Evolutionary conservation across 345 rosid genomes (phyloP), one percentile per base, ranked within the genome.

Genomic region (Erodium maritimum): DNA sequence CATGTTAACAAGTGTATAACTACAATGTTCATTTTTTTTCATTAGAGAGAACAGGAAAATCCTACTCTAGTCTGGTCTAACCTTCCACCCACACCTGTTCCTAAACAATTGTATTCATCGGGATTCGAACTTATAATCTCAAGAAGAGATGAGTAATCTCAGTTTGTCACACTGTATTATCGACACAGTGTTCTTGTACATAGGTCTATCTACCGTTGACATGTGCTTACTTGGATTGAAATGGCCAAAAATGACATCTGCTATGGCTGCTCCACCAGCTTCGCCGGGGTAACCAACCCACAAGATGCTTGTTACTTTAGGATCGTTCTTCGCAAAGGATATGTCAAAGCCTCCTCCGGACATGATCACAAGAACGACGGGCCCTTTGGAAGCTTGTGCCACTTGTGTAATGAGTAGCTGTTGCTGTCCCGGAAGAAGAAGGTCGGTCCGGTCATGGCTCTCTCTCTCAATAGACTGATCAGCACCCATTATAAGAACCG

Each of bases 261-360:
- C 94, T 19, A 89, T 80, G 50, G 97, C 95, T 17, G 79, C 83
- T 6, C 99, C 99, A 3, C 99, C 99, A 2, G 91, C 94, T 78
- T 93, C 79, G 1, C 96, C 99, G 0, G 96, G 99, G 70, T 86
- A 89, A 20, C 96, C 96, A 58, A 87, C 94, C 96, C 99, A 93
- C 21, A 93, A 58, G 21, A 93, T 93, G 75, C 87, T 79, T 17
- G 79, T 71, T 46, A 93, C 77, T 64, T 89, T 89, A 2, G 42
- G 59, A 6, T 87, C 59, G 29, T 64, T 71, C 71, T 87, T 93
- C 0, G 97, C 94, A 25, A 83, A 89, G 0, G 88, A 67, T n/a
- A 93, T 65, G 19, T 93, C 99, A 37, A 93, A 73, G 21, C 99
- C 94, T 2, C 96, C 99, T 19, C 95, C 99, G 0, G 99, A 89